A percentile compares a stretch with the other conserved stretches of the same genome.
phyloP scores from a whole-genome alignment of 257 asterid species.

The Ehretia macrophylla region DNA sequence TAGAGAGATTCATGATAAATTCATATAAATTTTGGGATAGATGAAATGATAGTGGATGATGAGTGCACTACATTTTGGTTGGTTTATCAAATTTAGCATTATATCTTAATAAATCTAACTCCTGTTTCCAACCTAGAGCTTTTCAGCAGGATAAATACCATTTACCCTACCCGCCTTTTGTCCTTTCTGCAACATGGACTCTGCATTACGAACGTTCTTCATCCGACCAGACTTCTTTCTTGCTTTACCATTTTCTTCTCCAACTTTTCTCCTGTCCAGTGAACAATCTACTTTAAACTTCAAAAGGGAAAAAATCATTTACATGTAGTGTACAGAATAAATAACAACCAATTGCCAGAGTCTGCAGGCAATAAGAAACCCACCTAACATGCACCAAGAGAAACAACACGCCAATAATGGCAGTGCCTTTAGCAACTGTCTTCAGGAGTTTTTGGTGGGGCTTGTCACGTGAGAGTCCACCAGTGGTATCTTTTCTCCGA shows the following conservation, averaged over 20 bases:
- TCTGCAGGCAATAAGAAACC: conserved; percentile 7
- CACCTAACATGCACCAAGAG: conserved; percentile 69
- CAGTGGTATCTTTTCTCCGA: conserved; percentile 13
- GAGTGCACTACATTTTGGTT: no score
- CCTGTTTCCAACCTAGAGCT: conserved; percentile 45
- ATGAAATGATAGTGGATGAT: no score
- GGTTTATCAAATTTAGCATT: background rate
- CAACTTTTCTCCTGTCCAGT: conserved; percentile 34
- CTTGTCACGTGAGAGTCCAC: conserved; percentile 23
- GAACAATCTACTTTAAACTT: background rate
- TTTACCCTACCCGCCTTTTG: conserved; percentile 26
- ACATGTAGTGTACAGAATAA: conserved; percentile 4
- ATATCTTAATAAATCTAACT: background rate
- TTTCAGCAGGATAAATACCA: conserved; percentile 59
- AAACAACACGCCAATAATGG: conserved; percentile 56
- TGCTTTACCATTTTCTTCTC: conserved; percentile 30
- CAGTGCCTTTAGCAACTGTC: conserved; percentile 70
- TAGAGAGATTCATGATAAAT: no score
- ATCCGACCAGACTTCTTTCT: conserved; percentile 13
- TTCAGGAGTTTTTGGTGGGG: conserved; percentile 33
- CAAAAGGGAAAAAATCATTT: background rate
- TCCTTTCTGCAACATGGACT: conserved; percentile 30
- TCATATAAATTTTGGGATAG: no score
- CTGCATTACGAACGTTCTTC: conserved; percentile 21
- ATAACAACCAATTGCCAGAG: background rate